A percentile compares a stretch with the other conserved stretches of the same genome.
phyloP scores from a whole-genome alignment of 768 basidiomycete species.

The Goffeauzyma gilvescens region DNA sequence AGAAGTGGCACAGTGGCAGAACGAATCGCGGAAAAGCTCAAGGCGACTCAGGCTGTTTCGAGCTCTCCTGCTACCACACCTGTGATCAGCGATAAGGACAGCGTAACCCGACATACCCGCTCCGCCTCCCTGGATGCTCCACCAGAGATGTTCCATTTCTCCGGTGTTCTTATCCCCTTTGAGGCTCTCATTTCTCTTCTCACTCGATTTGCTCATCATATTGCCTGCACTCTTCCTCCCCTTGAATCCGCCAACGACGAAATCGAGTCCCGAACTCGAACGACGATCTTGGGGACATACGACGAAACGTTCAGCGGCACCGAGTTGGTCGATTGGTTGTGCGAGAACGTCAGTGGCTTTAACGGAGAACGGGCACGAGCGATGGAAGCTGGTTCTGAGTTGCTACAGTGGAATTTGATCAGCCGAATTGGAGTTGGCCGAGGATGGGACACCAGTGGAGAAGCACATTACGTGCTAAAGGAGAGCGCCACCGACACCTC shows the following conservation, averaged over 20 bases:
- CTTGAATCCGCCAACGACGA: background rate
- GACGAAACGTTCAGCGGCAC: constrained; percentile 71
- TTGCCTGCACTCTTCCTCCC: background rate
- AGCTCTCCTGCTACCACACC: too few species aligned
- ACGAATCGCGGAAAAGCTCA: constrained; percentile 63
- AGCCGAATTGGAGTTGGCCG: constrained; percentile 41
- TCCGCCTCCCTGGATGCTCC: too few species aligned
- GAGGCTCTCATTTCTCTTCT: background rate
- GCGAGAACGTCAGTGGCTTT: constrained; percentile 48
- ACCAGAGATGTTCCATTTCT: too few species aligned
- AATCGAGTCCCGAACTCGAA: constrained; percentile 12
- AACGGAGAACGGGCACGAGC: constrained; percentile 59
- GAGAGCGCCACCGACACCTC: constrained; percentile 12
- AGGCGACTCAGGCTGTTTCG: too few species aligned
- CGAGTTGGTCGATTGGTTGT: constrained; percentile 70
- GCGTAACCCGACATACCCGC: too few species aligned
- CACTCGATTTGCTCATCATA: background rate
- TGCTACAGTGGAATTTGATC: constrained; percentile 39
- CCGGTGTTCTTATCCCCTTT: too few species aligned
- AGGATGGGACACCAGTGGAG: constrained; percentile 32
- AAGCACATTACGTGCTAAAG: constrained; percentile 25
- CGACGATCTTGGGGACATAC: constrained; percentile 27
- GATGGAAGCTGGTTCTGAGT: constrained; percentile 49
- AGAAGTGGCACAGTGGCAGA: constrained; percentile 67
- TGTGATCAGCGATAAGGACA: too few species aligned